Conservation (phyloP, 2,329 filamentous ascomycete species). For the Aureobasidium subglaciale region DNA sequence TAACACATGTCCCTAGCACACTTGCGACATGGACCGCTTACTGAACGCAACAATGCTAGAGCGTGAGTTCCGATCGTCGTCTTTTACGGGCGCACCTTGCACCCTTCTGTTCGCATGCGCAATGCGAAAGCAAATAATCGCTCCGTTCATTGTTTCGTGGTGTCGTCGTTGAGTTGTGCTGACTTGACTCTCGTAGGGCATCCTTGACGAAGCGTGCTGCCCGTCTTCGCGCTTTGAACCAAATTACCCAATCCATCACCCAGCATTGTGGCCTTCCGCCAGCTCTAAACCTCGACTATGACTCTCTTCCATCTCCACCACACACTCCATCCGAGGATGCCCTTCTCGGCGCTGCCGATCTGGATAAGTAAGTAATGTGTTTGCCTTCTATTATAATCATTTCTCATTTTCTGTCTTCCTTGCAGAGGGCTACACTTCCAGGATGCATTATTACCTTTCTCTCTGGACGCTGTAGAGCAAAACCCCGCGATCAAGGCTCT, state of each 20-base stretch:
- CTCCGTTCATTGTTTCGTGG: conserved; percentile 30
- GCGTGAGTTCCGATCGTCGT: conserved; percentile 31
- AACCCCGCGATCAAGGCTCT: conserved; percentile 12
- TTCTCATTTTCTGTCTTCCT: not conserved
- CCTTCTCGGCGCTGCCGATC: conserved; percentile 52
- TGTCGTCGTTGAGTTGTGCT: conserved; percentile 33
- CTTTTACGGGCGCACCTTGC: conserved; percentile 28
- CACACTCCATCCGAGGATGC: conserved; percentile 44
- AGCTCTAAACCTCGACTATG: conserved; percentile 46
- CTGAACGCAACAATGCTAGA: conserved; percentile 37
- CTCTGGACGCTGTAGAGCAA: conserved; percentile 14
- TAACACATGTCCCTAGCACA: conserved; percentile 44
- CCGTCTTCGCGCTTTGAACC: conserved; percentile 82
- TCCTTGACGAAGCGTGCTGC: conserved; percentile 77
- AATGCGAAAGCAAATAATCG: conserved; percentile 36
- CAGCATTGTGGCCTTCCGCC: conserved; percentile 17
- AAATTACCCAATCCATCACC: conserved; percentile 60
- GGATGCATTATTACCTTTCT: conserved; percentile 44
- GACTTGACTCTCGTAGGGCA: conserved; percentile 26
- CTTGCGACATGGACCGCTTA: conserved; percentile 34
- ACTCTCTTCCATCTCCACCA: conserved; percentile 29
- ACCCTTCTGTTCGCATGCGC: conserved; percentile 22
- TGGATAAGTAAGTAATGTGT: conserved; percentile 48
- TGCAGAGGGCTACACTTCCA: conserved; percentile 51
- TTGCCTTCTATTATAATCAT: conserved; percentile 10